Percentiles rank a stretch among this genome's conserved stretches.
Conservation (phyloP, 495 filamentous ascomycete species). For the Podospora anserina region DNA sequence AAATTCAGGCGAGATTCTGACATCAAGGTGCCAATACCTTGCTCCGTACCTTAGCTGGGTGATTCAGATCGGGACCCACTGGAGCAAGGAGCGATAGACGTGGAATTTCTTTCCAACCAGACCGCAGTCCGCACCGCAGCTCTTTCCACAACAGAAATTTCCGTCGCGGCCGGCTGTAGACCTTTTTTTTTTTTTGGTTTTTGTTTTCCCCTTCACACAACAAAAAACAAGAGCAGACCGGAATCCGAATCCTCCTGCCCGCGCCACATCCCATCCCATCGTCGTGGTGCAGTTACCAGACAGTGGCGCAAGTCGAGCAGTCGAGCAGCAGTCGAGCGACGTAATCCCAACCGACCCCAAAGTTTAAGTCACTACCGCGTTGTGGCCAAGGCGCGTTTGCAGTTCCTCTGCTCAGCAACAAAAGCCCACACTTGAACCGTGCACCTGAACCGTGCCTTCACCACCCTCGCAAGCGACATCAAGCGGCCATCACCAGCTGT, state of each 20-base stretch:
- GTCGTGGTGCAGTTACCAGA: too few species aligned
- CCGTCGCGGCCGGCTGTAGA: background rate
- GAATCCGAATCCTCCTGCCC: too few species aligned
- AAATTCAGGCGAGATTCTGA: background rate
- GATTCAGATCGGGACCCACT: conserved; percentile 5
- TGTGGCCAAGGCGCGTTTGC: conserved; percentile 10
- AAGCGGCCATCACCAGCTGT: background rate
- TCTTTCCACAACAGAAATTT: conserved; percentile 1
- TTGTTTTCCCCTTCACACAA: background rate
- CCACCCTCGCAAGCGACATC: background rate
- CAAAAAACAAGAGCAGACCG: background rate
- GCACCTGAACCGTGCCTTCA: conserved; percentile 12
- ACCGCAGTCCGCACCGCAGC: background rate
- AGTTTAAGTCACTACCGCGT: conserved; percentile 6
- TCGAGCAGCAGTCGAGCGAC: background rate
- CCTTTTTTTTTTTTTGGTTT: background rate
- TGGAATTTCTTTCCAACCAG: conserved; percentile 4
- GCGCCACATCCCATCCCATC: background rate
- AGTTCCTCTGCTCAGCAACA: conserved; percentile 6
- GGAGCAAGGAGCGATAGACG: conserved; percentile 1
- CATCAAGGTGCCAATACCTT: conserved; percentile 3
- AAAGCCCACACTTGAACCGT: conserved; percentile 13
- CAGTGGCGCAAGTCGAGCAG: too few species aligned
- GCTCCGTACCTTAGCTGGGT: background rate
- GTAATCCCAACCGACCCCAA: background rate